A percentile compares a stretch with the other conserved stretches of the same genome.
These are phyloP conservation scores for Venturia oleaginea DNA, from an alignment of 2,329 filamentous ascomycete species.

Conservation along the genomic window DNA sequence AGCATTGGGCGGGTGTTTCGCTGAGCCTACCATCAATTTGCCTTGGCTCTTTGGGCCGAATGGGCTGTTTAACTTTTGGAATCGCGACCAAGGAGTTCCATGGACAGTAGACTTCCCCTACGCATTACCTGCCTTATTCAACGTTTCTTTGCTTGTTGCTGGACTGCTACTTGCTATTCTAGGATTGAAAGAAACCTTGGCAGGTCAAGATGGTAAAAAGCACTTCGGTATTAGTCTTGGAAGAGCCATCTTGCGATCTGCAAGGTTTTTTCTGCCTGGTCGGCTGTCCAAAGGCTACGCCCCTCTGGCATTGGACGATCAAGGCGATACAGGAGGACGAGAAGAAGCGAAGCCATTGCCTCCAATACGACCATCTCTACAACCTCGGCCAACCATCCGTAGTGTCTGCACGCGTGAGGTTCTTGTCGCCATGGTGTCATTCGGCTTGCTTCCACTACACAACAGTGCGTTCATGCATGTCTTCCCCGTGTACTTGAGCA, in stretches of 20 bases:
- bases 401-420: conserved; percentile 37
- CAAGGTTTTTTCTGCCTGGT: conserved; percentile 21
- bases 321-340: conserved; percentile 19
- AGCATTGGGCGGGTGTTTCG: conserved; percentile 34
- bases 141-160: conserved; percentile 26
- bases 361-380: conserved; percentile 16
- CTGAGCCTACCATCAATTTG: conserved; percentile 34
- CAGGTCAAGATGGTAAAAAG: conserved; percentile 21
- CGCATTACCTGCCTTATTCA: conserved; percentile 38
- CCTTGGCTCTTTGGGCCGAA: conserved; percentile 38
- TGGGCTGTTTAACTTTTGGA: conserved; percentile 27
- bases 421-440: conserved; percentile 42
- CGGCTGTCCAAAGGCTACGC: not conserved
- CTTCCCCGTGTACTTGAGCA: conserved; percentile 61
- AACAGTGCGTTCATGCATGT: conserved; percentile 61
- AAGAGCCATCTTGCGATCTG: conserved; percentile 15
- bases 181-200: conserved; percentile 31
- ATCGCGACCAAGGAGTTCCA: conserved; percentile 25
- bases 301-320: conserved; percentile 1
- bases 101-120: conserved; percentile 43
- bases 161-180: conserved; percentile 27
- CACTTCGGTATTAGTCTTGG: conserved; percentile 6
- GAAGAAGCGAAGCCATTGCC: not conserved
- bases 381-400: conserved; percentile 24
- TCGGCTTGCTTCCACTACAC: conserved; percentile 55